Percentiles rank a stretch among this genome's conserved stretches.
Conservation (phyloP, 2,329 filamentous ascomycete genomes). For the Pseudocercospora ulei region DNA sequence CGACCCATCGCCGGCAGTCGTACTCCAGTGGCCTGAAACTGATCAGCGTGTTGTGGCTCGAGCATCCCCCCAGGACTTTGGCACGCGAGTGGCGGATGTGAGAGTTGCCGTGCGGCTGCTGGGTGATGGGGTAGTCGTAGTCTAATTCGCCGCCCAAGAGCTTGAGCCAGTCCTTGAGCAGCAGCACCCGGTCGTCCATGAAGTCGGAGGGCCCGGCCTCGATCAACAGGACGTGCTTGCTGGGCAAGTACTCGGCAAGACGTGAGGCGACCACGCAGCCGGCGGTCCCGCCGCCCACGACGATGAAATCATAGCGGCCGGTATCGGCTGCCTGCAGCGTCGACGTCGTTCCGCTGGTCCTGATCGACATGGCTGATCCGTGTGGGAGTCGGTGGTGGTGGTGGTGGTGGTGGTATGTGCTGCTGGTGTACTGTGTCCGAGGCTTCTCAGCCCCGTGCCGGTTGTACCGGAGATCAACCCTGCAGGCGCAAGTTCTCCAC, state of each 20-base stretch:
- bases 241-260: conserved; percentile 70
- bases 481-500: no score
- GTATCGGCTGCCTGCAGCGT: conserved; percentile 54
- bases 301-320: conserved; percentile 69
- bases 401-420: conserved; percentile 2
- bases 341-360: conserved; percentile 55
- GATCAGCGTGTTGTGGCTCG: conserved; percentile 87
- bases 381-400: conserved; percentile 8
- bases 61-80: conserved; percentile 86
- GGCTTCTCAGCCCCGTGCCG: no score
- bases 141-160: conserved; percentile 79
- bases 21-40: conserved; percentile 87
- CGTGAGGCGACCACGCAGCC: conserved; percentile 76
- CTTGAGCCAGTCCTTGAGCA: conserved; percentile 77
- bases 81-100: conserved; percentile 85
- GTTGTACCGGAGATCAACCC: no score
- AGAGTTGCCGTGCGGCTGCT: conserved; percentile 85
- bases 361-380: conserved; percentile 8
- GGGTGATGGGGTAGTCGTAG: conserved; percentile 81
- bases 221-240: conserved; percentile 71
- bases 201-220: conserved; percentile 85
- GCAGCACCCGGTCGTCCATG: conserved; percentile 75
- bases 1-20: conserved; percentile 76
- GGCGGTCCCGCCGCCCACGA: conserved; percentile 76
- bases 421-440: no score